A percentile compares a stretch with the other conserved stretches of the same genome.
These are phyloP conservation scores for Pholiota conissans DNA, from an alignment of 768 basidiomycete genomes.

Conservation along the genomic window DNA sequence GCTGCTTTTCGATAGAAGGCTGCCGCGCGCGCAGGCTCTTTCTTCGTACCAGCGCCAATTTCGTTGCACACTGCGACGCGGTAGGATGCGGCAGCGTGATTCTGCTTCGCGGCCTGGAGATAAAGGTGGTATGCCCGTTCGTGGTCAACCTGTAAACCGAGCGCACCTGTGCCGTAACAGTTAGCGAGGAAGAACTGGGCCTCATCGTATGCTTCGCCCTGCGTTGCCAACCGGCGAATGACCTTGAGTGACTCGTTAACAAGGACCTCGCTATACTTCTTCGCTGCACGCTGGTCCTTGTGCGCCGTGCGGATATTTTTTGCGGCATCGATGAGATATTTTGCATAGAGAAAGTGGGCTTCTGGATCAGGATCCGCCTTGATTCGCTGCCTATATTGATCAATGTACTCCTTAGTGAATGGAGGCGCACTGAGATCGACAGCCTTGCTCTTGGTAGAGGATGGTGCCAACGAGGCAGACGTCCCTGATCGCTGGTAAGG, in stretches of 20 bases:
- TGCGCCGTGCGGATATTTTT: conserved; percentile 79
- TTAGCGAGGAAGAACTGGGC: conserved; percentile 99
- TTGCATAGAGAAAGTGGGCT: conserved; percentile 96
- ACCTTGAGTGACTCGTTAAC: conserved; percentile 90
- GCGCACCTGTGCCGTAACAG: conserved; percentile 91
- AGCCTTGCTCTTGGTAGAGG: conserved; percentile 74
- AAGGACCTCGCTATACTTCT: conserved; percentile 88
- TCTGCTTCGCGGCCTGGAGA: conserved; percentile 95
- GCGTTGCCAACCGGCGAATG: conserved; percentile 88
- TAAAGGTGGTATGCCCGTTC: conserved; percentile 98
- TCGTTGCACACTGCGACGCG: conserved; percentile 99
- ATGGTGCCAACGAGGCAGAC: conserved; percentile 51
- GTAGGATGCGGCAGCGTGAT: conserved; percentile 92
- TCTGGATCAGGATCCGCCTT: conserved; percentile 98
- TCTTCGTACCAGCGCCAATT: conserved; percentile 92
- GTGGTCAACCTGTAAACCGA: conserved; percentile 96
- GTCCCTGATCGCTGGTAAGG: conserved; percentile 59
- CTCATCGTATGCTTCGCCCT: conserved; percentile 89
- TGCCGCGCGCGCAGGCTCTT: conserved; percentile 85
- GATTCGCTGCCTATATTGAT: conserved; percentile 95
- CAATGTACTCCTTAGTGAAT: conserved; percentile 94
- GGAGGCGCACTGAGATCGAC: conserved; percentile 83
- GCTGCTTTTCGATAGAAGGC: conserved; percentile 97
- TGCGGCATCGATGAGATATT: conserved; percentile 98
- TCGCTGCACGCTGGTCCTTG: conserved; percentile 78